phyloP scores from a whole-genome alignment of 2,329 filamentous ascomycete species.

The Xylaria multiplex region DNA sequence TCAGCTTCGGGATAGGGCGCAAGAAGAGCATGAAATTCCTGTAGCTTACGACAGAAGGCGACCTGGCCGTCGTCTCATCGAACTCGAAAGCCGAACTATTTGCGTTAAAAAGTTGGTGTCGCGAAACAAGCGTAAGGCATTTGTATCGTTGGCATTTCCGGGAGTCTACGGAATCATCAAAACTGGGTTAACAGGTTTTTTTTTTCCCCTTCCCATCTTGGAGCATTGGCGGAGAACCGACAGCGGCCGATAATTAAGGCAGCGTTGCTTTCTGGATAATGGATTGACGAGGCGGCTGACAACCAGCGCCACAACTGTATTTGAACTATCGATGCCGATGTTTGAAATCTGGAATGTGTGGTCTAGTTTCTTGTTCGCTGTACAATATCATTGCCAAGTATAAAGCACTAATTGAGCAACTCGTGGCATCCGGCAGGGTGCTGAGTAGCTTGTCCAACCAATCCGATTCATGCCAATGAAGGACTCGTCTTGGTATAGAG shows the following conservation, averaged over 20 bases:
- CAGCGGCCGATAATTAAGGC: conserved; percentile 14
- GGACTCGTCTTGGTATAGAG: neutral
- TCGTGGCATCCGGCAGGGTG: conserved; percentile 2
- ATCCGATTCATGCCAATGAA: neutral
- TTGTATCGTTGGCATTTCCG: conserved; percentile 33
- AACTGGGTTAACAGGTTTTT: neutral
- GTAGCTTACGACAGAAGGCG: conserved; percentile 40
- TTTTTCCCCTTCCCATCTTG: neutral
- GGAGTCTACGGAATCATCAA: conserved; percentile 26
- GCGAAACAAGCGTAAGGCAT: conserved; percentile 9
- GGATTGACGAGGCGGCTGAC: conserved; percentile 5
- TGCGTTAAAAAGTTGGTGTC: conserved; percentile 11
- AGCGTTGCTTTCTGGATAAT: conserved; percentile 18
- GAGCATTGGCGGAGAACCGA: conserved; percentile 3
- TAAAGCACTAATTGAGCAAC: conserved; percentile 16
- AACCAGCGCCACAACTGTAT: conserved; percentile 6
- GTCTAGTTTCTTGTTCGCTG: conserved; percentile 15
- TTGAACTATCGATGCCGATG: conserved; percentile 7
- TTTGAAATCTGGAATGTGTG: conserved; percentile 11
- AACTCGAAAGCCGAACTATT: neutral
- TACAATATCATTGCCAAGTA: conserved; percentile 27
- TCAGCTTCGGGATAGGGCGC: conserved; percentile 72
- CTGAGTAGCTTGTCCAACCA: neutral
- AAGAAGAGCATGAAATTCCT: conserved; percentile 73
- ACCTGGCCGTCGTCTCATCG: neutral